Base-by-base conservation (phyloP, 352 stramenopile species). In the Blastocystis sp. region DNA sequence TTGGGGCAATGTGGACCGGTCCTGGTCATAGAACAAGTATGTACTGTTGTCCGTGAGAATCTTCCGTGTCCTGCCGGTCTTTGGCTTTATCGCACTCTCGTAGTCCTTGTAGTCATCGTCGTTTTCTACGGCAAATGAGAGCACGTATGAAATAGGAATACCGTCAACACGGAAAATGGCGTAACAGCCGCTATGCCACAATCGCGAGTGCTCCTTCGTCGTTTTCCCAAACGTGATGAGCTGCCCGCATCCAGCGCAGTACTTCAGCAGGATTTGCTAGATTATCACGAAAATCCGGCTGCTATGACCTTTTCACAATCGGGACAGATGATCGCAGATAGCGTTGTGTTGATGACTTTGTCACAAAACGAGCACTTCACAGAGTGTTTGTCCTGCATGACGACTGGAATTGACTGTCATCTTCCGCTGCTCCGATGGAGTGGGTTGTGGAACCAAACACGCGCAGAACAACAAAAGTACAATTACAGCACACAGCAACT, bases 301-400 rank as follows among this genome's bases (percentile, higher is more conserved):
- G n/a, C 9, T 50, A 21, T 2, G 19, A 69, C 74, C n/a, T 85
- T 85, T 45, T 67, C 41, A 69, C 74, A 85, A 6, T 85, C 60
- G 12, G 74, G 37, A 26, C 74, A 85, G 2, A 85, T 85, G 16
- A 85, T 33, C 10, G 74, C 74, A 45, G 74, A 67, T 33, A 50
- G 19, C 26, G 50, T 67, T 69, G 74, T 85, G 16, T 41, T 69
- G 55, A 85, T 35, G 26, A 69, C 37, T 37, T 61, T 85, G 24
- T 85, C 55, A 50, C 74, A 85, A 85, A 85, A 85, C 2, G 74
- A 85, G 33, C 74, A 85, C 74, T 67, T 69, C 60, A 85, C 74
- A n/a, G 35, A 31, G 31, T 85, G 74, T 51, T 85, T 85, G 55
- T 85, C 74, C 29, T 85, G 74, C 74, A 85, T 85, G 24, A n/a